Evolutionary conservation across 306 rosid genomes (phyloP).

Genomic region (Hippophae tibetana): DNA sequence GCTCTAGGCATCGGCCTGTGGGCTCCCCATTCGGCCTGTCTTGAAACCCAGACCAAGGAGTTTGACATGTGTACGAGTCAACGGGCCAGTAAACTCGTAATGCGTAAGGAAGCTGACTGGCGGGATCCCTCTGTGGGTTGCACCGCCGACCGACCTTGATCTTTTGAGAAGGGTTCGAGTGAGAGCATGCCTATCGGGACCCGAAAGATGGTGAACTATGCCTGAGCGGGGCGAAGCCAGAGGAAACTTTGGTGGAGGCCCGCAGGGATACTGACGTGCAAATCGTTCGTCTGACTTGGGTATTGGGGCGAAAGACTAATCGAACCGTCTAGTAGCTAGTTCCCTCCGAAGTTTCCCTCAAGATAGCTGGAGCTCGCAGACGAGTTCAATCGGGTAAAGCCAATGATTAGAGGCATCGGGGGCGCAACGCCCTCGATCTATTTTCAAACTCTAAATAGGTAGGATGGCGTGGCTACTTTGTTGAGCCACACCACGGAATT

Average conservation of each 20-base stretch:
- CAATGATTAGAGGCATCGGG: slow-evolving; percentile 1
- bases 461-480: not conserved
- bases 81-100: too few relatives aligned
- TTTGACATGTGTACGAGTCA: too few relatives aligned
- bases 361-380: not conserved
- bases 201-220: slow-evolving; percentile 4
- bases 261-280: slow-evolving; percentile 28
- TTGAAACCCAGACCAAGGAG: too few relatives aligned
- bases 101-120: too few relatives aligned
- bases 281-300: slow-evolving; percentile 20
- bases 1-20: too few relatives aligned
- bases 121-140: too few relatives aligned
- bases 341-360: slow-evolving; percentile 16
- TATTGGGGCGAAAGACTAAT: slow-evolving; percentile 26
- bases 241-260: slow-evolving; percentile 35
- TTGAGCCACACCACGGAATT: not conserved
- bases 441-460: slow-evolving; percentile 2
- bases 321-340: slow-evolving; percentile 23
- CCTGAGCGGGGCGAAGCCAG: slow-evolving; percentile 31
- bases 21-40: too few relatives aligned
- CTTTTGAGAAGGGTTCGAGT: not conserved
- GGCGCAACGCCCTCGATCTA: not conserved
- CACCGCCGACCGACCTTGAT: too few relatives aligned
- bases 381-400: slow-evolving; percentile 3
- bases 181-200: slow-evolving; percentile 1